These are phyloP conservation scores for Solanum gracilifrons DNA, from an alignment of 257 asterid species.

Conservation along the genomic window DNA sequence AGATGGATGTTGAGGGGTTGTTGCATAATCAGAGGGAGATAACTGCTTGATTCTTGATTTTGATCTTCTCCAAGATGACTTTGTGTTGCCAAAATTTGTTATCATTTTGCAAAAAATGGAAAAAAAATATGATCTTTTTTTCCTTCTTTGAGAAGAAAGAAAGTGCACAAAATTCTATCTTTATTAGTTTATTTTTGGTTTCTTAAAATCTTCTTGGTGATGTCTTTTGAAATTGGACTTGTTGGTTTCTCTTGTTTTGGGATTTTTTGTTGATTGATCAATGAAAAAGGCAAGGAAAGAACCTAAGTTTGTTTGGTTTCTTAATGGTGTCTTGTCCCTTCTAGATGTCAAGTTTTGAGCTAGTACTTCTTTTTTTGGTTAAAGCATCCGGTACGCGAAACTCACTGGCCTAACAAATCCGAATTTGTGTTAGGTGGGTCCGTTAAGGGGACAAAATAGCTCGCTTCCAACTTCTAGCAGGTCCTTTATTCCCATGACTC, in stretches of 20 bases:
- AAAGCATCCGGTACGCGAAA: background rate
- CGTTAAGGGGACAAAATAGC: accelerated
- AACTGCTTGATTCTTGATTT: background rate
- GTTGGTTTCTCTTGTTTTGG: background rate
- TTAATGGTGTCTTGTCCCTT: background rate
- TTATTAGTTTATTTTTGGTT: background rate
- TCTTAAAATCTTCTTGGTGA: background rate
- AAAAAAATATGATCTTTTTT: background rate
- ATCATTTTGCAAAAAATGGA: background rate
- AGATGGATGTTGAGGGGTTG: background rate
- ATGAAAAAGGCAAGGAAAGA: background rate
- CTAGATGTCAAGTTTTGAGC: background rate
- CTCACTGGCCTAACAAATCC: accelerated
- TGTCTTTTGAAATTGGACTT: background rate
- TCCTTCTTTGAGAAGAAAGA: background rate
- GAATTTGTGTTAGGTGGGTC: background rate
- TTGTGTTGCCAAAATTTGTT: background rate
- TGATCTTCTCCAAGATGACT: background rate
- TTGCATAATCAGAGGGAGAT: background rate
- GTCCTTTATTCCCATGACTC: background rate
- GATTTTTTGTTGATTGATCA: background rate
- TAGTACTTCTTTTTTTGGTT: background rate
- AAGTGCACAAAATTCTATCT: background rate
- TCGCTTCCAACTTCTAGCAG: background rate
- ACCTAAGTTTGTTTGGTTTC: background rate